A percentile compares a stretch with the other conserved stretches of the same genome.
Evolutionary conservation across 306 rosid species (phyloP).

Genomic region (Cicer pinnatifidum): DNA sequence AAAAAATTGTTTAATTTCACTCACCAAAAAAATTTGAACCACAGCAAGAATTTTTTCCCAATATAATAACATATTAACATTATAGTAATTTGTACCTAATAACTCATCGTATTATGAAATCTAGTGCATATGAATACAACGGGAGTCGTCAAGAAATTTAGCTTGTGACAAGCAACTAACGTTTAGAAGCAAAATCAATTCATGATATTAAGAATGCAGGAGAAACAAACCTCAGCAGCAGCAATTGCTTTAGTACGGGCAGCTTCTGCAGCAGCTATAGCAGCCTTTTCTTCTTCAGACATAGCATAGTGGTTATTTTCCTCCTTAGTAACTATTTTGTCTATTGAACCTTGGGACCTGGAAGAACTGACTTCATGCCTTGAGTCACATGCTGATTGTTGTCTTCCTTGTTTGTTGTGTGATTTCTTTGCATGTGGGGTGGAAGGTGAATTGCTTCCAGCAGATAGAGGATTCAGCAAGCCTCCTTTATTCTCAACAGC

Average conservation of each 20-base stretch:
- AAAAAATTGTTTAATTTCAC: slow-evolving; percentile 5
- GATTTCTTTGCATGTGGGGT: slow-evolving; percentile 56
- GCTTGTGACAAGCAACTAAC: slow-evolving; percentile 24
- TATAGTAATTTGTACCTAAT: neutral
- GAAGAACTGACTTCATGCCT: slow-evolving; percentile 68
- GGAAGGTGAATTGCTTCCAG: slow-evolving; percentile 61
- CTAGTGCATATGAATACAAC: slow-evolving; percentile 16
- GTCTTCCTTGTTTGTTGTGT: slow-evolving; percentile 62
- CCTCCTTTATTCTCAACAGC: slow-evolving; percentile 62
- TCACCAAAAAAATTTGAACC: slow-evolving; percentile 20
- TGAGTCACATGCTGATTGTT: slow-evolving; percentile 55
- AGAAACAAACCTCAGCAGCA: slow-evolving; percentile 88
- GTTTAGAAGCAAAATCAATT: slow-evolving; percentile 38
- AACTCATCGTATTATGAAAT: slow-evolving; percentile 8
- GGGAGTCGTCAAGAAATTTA: slow-evolving; percentile 11
- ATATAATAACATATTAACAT: neutral
- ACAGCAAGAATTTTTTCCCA: slow-evolving; percentile 1
- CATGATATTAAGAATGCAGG: slow-evolving; percentile 15
- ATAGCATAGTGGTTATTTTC: slow-evolving; percentile 51
- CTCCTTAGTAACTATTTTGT: slow-evolving; percentile 48
- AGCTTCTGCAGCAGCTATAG: slow-evolving; percentile 94
- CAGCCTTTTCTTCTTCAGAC: slow-evolving; percentile 94
- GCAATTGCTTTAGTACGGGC: slow-evolving; percentile 95
- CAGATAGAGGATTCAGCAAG: slow-evolving; percentile 56
- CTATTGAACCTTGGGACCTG: slow-evolving; percentile 67